Conservation (phyloP, 208 protist genomes). For the Tritrichomonas foetus region DNA sequence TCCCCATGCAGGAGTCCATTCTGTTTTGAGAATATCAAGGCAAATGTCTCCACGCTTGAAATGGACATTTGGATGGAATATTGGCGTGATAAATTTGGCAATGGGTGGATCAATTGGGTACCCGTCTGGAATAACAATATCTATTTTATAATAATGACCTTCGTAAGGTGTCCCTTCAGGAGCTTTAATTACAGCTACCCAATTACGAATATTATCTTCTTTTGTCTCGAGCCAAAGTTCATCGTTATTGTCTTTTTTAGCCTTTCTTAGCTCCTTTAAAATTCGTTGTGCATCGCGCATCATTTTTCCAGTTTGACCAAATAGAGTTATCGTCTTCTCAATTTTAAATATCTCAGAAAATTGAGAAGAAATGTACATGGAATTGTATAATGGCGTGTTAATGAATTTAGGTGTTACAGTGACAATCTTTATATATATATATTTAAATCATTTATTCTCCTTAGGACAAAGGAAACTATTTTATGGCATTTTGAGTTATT, state of each 20-base stretch:
- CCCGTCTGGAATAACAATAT: background rate
- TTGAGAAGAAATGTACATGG: no score
- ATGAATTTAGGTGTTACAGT: no score
- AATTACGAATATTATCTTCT: background rate
- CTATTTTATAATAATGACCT: background rate
- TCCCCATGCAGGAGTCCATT: constrained; percentile 28
- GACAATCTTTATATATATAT: no score
- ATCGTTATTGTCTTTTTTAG: background rate
- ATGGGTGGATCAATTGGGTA: constrained; percentile 28
- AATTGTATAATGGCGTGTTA: no score
- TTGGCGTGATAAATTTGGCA: background rate
- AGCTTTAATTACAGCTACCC: constrained; percentile 18
- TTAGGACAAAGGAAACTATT: no score
- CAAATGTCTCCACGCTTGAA: constrained; percentile 34
- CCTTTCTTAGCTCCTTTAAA: background rate
- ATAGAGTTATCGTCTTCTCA: no score
- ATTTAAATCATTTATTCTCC: no score
- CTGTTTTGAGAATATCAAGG: constrained; percentile 40
- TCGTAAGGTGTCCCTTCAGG: background rate
- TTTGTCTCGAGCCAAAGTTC: background rate
- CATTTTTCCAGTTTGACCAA: background rate
- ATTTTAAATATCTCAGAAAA: no score
- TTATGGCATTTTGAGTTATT: no score
- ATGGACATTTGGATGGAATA: constrained; percentile 40
- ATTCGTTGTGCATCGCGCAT: constrained; percentile 13